These are phyloP conservation scores for Rhizopogon rudus DNA, from an alignment of 768 basidiomycete genomes.

Conservation along the genomic window DNA sequence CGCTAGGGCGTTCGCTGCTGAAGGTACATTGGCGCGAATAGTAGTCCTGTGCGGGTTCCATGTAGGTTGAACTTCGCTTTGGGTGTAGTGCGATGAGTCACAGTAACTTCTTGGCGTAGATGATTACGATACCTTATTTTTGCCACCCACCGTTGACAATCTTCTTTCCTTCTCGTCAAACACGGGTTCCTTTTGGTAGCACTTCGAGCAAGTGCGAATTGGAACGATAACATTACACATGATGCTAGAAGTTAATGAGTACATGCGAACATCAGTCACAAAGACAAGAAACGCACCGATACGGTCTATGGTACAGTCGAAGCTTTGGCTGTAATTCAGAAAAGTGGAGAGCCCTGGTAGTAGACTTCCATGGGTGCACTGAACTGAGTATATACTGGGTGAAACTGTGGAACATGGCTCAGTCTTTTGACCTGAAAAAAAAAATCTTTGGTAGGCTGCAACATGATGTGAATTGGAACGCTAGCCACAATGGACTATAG, in stretches of 20 bases:
- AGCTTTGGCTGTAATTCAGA: too few relatives aligned
- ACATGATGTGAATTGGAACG: too few relatives aligned
- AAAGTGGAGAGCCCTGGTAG: too few relatives aligned
- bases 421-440: too few relatives aligned
- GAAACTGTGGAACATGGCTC: not conserved
- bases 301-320: not conserved
- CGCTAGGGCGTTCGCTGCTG: not conserved
- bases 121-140: not conserved
- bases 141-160: not conserved
- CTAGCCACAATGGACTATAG: too few relatives aligned
- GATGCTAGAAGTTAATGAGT: not conserved
- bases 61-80: not conserved
- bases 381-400: not conserved
- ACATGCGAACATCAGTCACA: not conserved
- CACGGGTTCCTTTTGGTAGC: not conserved
- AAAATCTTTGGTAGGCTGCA: too few relatives aligned
- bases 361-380: too few relatives aligned
- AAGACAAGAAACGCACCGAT: not conserved
- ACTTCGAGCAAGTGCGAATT: not conserved
- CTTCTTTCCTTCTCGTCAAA: not conserved
- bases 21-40: not conserved
- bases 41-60: slow-evolving; percentile 1
- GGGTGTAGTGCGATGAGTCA: not conserved
- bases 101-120: not conserved
- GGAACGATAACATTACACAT: slow-evolving; percentile 4